These are phyloP conservation scores for Pleomassaria siparia DNA, from an alignment of 2,329 filamentous ascomycete genomes.

Conservation along the genomic window DNA sequence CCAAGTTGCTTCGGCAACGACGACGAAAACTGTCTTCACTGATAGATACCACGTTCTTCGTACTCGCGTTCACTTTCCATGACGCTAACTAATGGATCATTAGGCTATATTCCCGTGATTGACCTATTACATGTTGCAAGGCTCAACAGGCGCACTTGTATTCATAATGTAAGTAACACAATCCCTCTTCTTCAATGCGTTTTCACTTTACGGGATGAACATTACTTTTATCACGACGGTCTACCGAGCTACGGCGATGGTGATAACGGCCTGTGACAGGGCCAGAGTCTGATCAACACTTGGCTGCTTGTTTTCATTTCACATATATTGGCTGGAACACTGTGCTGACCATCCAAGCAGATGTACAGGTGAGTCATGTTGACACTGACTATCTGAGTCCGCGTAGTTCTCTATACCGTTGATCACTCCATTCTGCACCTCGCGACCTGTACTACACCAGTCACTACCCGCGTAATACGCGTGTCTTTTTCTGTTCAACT, in stretches of 20 bases:
- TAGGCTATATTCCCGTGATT: neutral
- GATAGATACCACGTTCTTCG: slow-evolving; percentile 19
- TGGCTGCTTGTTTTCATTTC: neutral
- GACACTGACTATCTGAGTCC: neutral
- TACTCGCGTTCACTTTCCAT: slow-evolving; percentile 18
- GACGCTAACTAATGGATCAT: slow-evolving; percentile 26
- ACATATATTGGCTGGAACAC: neutral
- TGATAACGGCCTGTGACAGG: slow-evolving; percentile 78
- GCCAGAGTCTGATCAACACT: slow-evolving; percentile 47
- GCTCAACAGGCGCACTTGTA: neutral
- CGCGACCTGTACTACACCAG: neutral
- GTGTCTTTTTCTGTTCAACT: neutral
- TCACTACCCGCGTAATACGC: neutral
- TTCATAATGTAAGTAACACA: slow-evolving; percentile 15
- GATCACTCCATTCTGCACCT: neutral
- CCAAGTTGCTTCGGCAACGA: slow-evolving; percentile 64
- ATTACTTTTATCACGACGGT: slow-evolving; percentile 72
- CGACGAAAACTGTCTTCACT: slow-evolving; percentile 49
- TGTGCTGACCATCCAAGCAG: neutral
- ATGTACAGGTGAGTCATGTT: neutral
- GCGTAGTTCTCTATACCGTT: neutral
- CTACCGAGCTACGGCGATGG: slow-evolving; percentile 81
- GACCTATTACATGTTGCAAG: neutral
- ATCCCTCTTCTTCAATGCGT: neutral
- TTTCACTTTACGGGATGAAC: slow-evolving; percentile 43